Evolutionary conservation across 2,329 filamentous ascomycete genomes (phyloP), one percentile per base, ranked within the genome.

Genomic region (Phoma sp.): DNA sequence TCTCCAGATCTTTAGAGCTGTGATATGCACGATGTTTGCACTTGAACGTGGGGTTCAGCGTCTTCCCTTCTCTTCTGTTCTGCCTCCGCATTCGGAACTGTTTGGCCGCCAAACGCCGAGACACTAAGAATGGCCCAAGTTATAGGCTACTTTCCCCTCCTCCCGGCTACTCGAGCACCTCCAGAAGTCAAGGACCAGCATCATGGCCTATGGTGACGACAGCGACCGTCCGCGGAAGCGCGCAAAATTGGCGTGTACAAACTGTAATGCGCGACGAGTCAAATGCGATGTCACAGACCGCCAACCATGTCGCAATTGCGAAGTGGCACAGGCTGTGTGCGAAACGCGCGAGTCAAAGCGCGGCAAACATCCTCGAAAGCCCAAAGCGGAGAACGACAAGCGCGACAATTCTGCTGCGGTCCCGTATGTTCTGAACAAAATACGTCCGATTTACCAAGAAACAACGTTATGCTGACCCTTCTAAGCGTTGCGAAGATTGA

Each of bases 271-370:
- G n/a, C 74, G 77, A 29, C 72, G 77, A 30, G 77, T 80, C 32
- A 77, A 77, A 47, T 80, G 78, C 57, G 75, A 80, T 67, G 78
- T 79, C n/a, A 69, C 76, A 10, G 75, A 79, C 38, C 66, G 63
- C 50, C 77, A 71, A n/a, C 77, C 77, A 5, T 80, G 77, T 55
- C 64, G 68, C 33, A 79, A 79, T 50, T 80, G 78, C 50, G 60
- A 69, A 29, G 56, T 70, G 4, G 69, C 69, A 44, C 71, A 73
- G 43, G 64, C 73, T 2, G 51, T 68, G 8, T 80, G 77, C 58
- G 76, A 79, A 59, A 65, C 78, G 41, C 72, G 77, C 23, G 64
- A 76, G 27, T 79, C 77, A 2, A 71, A 73, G 47, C 70, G 77
- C 38, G 78, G 77, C 51, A 79, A 78, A 72, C 78, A 75, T 55